phyloP scores from a whole-genome alignment of 75 land plant species.

The Chamaecyparis obtusa region DNA sequence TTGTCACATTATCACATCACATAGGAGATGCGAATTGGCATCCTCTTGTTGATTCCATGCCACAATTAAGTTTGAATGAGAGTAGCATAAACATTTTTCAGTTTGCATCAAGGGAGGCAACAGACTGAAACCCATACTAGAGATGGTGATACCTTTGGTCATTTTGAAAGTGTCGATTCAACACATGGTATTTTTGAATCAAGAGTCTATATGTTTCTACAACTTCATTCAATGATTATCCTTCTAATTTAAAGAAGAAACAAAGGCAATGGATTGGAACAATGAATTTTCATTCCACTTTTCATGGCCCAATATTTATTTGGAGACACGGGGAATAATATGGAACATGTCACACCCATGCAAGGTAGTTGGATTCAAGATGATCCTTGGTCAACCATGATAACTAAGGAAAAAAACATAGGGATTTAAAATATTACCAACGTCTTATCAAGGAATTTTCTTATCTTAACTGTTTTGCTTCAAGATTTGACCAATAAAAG shows the following conservation, averaged over 20 bases:
- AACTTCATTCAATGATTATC: background rate
- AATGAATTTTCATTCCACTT: background rate
- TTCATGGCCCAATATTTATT: background rate
- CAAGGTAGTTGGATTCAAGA: background rate
- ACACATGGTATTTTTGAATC: too few relatives aligned
- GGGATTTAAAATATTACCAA: background rate
- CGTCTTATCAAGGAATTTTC: too few relatives aligned
- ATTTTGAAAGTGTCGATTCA: slow-evolving; percentile 11
- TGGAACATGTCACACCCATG: background rate
- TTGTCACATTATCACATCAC: background rate
- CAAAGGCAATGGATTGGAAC: too few relatives aligned
- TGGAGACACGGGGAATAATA: background rate
- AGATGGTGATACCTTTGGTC: slow-evolving; percentile 2
- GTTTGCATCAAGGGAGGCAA: background rate
- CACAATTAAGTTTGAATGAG: background rate
- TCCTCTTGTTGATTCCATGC: background rate
- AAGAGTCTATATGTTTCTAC: background rate
- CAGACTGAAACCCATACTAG: background rate
- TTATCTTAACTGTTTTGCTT: too few relatives aligned
- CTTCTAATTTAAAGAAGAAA: background rate
- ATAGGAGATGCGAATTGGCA: slow-evolving; percentile 4
- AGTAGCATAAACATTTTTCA: background rate
- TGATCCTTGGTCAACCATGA: background rate
- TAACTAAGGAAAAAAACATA: background rate
- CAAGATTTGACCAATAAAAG: too few relatives aligned